Conservation (phyloP, 305 asterid species). For the Petunia hybrid region DNA sequence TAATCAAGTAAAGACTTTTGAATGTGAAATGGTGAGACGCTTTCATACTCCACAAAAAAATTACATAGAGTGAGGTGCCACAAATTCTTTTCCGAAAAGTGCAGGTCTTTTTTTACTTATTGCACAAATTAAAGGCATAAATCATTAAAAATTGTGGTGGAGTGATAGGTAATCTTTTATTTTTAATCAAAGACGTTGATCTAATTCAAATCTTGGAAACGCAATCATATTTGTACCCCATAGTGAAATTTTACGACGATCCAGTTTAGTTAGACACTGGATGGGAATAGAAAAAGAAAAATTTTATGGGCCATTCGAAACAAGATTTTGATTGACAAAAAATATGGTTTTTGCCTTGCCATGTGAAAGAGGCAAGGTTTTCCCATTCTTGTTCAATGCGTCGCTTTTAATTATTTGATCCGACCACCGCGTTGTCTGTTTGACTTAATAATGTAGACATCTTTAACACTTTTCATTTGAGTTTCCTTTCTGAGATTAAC, state of each 20-base stretch:
- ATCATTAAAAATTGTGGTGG: too few relatives aligned
- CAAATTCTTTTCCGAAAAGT: background rate
- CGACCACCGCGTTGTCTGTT: background rate
- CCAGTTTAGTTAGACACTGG: too few relatives aligned
- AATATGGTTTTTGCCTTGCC: background rate
- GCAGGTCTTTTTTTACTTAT: too few relatives aligned
- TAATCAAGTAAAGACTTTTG: background rate
- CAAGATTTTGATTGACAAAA: background rate
- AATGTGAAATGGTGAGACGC: background rate
- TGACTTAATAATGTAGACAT: background rate
- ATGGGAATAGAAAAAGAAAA: too few relatives aligned
- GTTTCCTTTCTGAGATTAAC: too few relatives aligned
- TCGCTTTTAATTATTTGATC: background rate
- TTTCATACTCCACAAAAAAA: background rate
- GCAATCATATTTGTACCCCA: too few relatives aligned
- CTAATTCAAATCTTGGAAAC: too few relatives aligned
- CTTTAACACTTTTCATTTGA: background rate
- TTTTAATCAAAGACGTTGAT: too few relatives aligned
- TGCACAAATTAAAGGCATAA: too few relatives aligned
- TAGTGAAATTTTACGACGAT: too few relatives aligned
- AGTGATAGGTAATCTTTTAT: too few relatives aligned
- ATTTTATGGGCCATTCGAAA: background rate
- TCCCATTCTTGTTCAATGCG: background rate
- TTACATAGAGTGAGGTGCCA: background rate
- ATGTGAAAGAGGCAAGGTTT: constrained; percentile 8